Evolutionary conservation across 768 basidiomycete species (phyloP).

Genomic region (Pholiota molesta): DNA sequence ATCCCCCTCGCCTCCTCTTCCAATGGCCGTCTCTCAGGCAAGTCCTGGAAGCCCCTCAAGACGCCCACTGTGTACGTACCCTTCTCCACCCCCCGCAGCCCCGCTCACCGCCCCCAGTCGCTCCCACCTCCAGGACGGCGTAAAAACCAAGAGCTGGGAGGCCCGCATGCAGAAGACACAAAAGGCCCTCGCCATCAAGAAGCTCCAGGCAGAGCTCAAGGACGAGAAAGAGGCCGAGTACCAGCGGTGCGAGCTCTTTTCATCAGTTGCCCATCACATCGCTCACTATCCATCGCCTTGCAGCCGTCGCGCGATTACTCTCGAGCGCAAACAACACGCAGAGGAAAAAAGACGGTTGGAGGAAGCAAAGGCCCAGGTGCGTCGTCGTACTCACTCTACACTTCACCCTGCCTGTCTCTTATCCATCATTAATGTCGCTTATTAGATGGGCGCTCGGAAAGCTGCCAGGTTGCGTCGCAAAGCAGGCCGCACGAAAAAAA

Average conservation of each 20-base stretch:
- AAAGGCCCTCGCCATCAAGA: conserved; percentile 70
- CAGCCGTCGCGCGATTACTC: conserved; percentile 65
- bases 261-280: background rate
- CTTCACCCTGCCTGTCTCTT: conserved; percentile 2
- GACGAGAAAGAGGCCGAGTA: conserved; percentile 76
- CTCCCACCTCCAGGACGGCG: conserved; percentile 63
- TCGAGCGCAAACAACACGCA: conserved; percentile 70
- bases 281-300: background rate
- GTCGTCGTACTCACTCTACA: conserved; percentile 12
- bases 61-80: conserved; percentile 51
- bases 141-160: conserved; percentile 69
- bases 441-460: conserved; percentile 84
- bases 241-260: conserved; percentile 46
- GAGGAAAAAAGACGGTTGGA: conserved; percentile 73
- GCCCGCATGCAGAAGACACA: conserved; percentile 71
- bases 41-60: conserved; percentile 63
- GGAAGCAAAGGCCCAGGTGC: conserved; percentile 66
- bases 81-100: background rate
- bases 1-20: conserved; percentile 55
- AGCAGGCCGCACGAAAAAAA: conserved; percentile 79
- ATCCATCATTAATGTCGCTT: conserved; percentile 11
- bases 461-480: conserved; percentile 72
- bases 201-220: conserved; percentile 71
- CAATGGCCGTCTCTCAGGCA: conserved; percentile 69
- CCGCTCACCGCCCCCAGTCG: conserved; percentile 47